Conservation (phyloP, 352 stramenopile genomes). For the Pythium volutum region DNA sequence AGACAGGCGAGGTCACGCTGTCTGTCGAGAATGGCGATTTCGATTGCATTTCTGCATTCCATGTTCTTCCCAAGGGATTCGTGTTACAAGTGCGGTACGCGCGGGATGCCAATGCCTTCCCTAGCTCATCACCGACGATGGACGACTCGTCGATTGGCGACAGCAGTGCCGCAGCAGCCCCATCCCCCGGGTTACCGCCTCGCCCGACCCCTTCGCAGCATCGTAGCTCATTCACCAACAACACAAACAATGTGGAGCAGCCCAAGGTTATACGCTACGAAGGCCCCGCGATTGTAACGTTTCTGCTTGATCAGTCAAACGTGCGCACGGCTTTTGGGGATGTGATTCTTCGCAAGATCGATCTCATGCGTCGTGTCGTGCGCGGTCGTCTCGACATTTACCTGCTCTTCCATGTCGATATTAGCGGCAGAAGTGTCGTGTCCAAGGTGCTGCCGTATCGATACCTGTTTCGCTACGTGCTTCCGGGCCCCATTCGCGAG, state of each 20-base stretch:
- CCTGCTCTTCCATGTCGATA: constrained; percentile 74
- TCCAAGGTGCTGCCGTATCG: constrained; percentile 50
- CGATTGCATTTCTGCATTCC: constrained; percentile 73
- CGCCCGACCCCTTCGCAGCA: neutral
- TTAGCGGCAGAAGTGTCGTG: constrained; percentile 36
- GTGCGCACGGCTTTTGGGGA: constrained; percentile 80
- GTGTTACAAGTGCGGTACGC: constrained; percentile 50
- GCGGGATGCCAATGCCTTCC: constrained; percentile 51
- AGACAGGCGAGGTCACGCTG: constrained; percentile 46
- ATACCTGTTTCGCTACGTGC: constrained; percentile 74
- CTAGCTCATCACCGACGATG: constrained; percentile 26
- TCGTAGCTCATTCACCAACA: constrained; percentile 25
- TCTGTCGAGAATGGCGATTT: constrained; percentile 73
- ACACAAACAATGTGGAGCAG: constrained; percentile 4
- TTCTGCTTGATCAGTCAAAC: constrained; percentile 55
- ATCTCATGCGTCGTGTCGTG: constrained; percentile 58
- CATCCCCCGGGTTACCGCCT: constrained; percentile 14
- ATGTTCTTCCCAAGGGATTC: constrained; percentile 68
- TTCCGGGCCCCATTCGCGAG: constrained; percentile 56
- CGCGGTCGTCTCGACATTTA: constrained; percentile 64
- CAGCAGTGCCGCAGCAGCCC: neutral
- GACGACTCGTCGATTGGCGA: neutral
- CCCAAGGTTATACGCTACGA: constrained; percentile 67
- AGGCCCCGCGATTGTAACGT: constrained; percentile 59
- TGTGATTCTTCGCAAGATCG: constrained; percentile 78